Percentiles rank a stretch among this genome's conserved stretches.
Conservation (phyloP, 2,329 filamentous ascomycete genomes). For the Aplosporella prunicola region DNA sequence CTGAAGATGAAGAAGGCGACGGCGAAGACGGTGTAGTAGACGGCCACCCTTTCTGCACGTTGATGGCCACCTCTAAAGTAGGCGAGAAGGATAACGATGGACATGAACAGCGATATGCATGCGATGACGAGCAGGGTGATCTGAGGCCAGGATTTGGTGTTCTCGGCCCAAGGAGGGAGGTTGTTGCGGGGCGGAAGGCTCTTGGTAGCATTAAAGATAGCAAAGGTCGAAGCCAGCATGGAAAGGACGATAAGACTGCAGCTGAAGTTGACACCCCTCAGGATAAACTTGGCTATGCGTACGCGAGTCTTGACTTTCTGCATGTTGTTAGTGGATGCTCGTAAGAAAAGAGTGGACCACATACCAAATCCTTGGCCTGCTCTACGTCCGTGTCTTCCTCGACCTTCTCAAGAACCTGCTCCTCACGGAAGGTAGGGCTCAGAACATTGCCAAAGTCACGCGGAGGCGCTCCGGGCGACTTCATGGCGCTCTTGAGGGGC, state of each 20-base stretch:
- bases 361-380: conserved; percentile 78
- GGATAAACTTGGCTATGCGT: conserved; percentile 83
- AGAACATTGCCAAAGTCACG: conserved; percentile 61
- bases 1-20: conserved; percentile 90
- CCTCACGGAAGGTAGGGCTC: conserved; percentile 86
- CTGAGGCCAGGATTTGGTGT: conserved; percentile 82
- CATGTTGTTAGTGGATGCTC: conserved; percentile 27
- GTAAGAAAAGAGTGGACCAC: conserved; percentile 28
- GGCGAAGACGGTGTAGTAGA: conserved; percentile 93
- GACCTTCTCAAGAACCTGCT: conserved; percentile 75
- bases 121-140: conserved; percentile 71
- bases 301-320: conserved; percentile 91
- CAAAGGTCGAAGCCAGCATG: conserved; percentile 79
- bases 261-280: conserved; percentile 94
- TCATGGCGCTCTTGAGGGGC: conserved; percentile 77
- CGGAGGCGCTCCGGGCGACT: conserved; percentile 71
- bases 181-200: conserved; percentile 63
- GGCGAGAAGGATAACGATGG: conserved; percentile 67
- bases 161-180: conserved; percentile 73
- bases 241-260: conserved; percentile 91
- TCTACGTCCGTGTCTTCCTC: conserved; percentile 75
- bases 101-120: conserved; percentile 70
- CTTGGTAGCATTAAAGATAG: conserved; percentile 86
- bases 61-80: conserved; percentile 85
- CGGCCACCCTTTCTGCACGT: conserved; percentile 81